Base-by-base conservation (phyloP, 2,329 filamentous ascomycete species). In the Paraphoma sp. region DNA sequence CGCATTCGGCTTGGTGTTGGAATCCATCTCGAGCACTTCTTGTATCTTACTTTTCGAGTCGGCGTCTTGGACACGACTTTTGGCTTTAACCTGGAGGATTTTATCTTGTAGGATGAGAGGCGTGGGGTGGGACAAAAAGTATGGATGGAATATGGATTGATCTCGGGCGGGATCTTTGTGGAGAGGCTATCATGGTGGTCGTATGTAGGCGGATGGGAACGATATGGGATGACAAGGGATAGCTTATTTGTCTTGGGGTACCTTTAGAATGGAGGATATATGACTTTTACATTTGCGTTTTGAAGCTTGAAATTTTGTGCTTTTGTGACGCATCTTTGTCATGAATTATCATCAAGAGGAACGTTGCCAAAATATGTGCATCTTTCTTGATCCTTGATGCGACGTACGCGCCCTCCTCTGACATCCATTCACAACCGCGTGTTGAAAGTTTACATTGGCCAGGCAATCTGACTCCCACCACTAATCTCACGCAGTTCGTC, bases 21-120 rank as follows among this genome's bases (percentile, higher is more conserved):
- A 16, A 18, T 42, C 23, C 41, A 52, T 43, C 53, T 12, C 31
- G 17, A 40, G 30, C 44, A 45, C 42, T 68, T 68, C 65, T 67
- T 69, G 66, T 69, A 69, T 65, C 60, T 63, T 68, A 64, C 61
- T 64, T 61, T 56, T 23, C 23, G 53, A 51, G 47, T 47, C 50
- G 49, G 54, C 48, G 53, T 36, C 33, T 36, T 14, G 33, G 33
- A 36, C 33, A 36, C 14, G 33, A 36, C 33, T 36, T 14, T 36
- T 36, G 2, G 23, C 23, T 36, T 36, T 36, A 36, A 3, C 33
- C 48, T 53, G n/a, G n/a, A 23, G 30, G 30, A 14, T 41, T 17
- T 28, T 30, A 38, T 30, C 16, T 46, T 36, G 36, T 33, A 23
- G 47, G 18, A 36, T 36, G 33, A 10, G 33, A 36, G 33, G 7